phyloP scores from a whole-genome alignment of 1,284 basidiomycete genomes.

The Melampsora abietis-canadensis region DNA sequence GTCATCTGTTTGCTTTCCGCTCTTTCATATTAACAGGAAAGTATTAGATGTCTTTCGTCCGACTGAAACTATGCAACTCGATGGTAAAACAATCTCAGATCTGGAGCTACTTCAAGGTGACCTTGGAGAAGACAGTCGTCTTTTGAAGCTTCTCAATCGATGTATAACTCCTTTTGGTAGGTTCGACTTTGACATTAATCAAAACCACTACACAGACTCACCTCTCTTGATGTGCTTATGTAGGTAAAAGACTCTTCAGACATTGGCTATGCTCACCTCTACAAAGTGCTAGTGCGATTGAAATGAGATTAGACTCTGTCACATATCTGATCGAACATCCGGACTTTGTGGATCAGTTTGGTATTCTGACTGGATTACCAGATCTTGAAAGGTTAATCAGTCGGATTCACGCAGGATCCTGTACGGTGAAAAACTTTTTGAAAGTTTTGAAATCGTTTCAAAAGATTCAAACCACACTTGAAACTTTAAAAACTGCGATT shows the following conservation, averaged over 20 bases:
- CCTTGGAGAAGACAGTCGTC: constrained; percentile 80
- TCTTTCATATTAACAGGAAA: constrained; percentile 57
- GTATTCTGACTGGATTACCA: constrained; percentile 69
- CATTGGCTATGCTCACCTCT: constrained; percentile 91
- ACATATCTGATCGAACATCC: constrained; percentile 76
- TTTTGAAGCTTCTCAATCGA: constrained; percentile 74
- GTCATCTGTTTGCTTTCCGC: not conserved
- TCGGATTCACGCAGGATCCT: constrained; percentile 84
- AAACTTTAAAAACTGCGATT: constrained; percentile 64
- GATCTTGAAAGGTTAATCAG: constrained; percentile 91
- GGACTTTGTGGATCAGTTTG: constrained; percentile 71
- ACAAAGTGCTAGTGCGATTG: constrained; percentile 73
- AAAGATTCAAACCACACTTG: constrained; percentile 70
- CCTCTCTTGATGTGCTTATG: constrained; percentile 43
- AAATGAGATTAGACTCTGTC: constrained; percentile 88
- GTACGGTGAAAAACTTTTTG: constrained; percentile 74
- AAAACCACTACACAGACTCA: constrained; percentile 18
- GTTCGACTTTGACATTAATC: constrained; percentile 47
- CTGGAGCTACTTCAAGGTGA: constrained; percentile 88
- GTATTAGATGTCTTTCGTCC: constrained; percentile 88
- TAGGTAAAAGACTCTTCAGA: constrained; percentile 84
- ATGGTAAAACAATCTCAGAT: constrained; percentile 89
- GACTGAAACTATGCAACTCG: constrained; percentile 75
- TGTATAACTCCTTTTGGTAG: constrained; percentile 84
- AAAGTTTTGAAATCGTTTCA: constrained; percentile 64